Percentiles rank a stretch among this genome's conserved stretches.
phyloP scores from a whole-genome alignment of 352 stramenopile genomes.

The Globisporangium irregulare region DNA sequence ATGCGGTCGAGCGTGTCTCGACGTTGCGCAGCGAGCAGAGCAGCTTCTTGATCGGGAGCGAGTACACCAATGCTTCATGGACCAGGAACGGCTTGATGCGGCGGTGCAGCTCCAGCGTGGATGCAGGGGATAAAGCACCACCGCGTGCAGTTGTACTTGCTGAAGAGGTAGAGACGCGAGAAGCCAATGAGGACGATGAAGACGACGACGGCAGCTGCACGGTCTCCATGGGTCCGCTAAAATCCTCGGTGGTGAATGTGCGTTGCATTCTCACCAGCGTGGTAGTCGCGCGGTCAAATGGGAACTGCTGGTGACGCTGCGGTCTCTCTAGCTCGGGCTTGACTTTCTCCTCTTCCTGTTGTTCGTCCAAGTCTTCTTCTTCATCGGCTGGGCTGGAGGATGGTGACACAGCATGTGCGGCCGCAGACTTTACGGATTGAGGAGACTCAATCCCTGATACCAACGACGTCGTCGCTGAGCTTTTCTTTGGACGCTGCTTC shows the following conservation, averaged over 20 bases:
- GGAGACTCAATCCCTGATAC: not conserved
- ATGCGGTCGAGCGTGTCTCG: slow-evolving; percentile 18
- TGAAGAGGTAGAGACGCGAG: not conserved
- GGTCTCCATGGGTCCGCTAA: slow-evolving; percentile 11
- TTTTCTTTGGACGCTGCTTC: slow-evolving; percentile 11
- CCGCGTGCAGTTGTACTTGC: not conserved
- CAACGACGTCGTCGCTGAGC: not conserved
- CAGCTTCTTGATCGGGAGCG: slow-evolving; percentile 25
- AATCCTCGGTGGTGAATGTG: not conserved
- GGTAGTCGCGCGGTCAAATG: not conserved
- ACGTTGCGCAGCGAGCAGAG: slow-evolving; percentile 22
- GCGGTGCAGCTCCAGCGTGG: not conserved
- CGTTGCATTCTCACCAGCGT: not conserved
- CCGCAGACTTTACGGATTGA: not conserved
- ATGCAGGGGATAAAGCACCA: not conserved
- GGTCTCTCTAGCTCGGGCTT: not conserved
- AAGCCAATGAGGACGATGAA: not conserved
- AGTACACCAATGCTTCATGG: slow-evolving; percentile 26
- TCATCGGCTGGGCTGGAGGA: not conserved
- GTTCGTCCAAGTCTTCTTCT: not conserved
- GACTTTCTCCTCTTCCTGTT: slow-evolving; percentile 1
- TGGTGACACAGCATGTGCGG: not conserved
- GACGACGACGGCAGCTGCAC: not conserved
- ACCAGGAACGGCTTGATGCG: slow-evolving; percentile 23
- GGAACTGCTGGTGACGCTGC: not conserved